Percentiles rank a stretch among this genome's conserved stretches.
Evolutionary conservation across 495 filamentous ascomycete species (phyloP).

Genomic region (Penicillium bovifimosum): DNA sequence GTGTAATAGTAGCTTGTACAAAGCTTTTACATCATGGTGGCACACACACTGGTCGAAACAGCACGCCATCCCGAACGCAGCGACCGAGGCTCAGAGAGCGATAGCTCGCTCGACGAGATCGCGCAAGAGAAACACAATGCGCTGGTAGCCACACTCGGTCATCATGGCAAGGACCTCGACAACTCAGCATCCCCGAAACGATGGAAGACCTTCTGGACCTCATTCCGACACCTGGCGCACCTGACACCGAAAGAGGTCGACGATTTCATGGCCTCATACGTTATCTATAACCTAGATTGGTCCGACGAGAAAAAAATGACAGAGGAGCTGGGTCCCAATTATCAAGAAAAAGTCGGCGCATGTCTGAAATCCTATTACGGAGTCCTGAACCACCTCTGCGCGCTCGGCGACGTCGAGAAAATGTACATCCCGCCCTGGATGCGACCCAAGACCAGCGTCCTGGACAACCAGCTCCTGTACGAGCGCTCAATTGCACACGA

Average conservation of each 20-base stretch:
- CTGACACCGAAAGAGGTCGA: constrained; percentile 55
- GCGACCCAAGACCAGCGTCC: constrained; percentile 50
- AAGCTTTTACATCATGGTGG: constrained; percentile 15
- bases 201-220: constrained; percentile 48
- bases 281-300: constrained; percentile 64
- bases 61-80: constrained; percentile 20
- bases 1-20: constrained; percentile 1
- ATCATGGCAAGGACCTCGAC: constrained; percentile 30
- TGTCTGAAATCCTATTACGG: constrained; percentile 58
- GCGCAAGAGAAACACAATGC: constrained; percentile 35
- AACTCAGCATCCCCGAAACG: constrained; percentile 49
- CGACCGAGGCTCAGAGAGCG: constrained; percentile 38
- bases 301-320: constrained; percentile 53
- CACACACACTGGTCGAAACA: constrained; percentile 18
- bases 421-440: constrained; percentile 64
- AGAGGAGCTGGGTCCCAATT: constrained; percentile 50
- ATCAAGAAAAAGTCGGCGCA: constrained; percentile 54
- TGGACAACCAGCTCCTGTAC: constrained; percentile 52
- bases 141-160: constrained; percentile 15
- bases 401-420: constrained; percentile 62
- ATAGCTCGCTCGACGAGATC: constrained; percentile 38
- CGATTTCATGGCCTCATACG: constrained; percentile 61
- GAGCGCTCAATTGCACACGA: constrained; percentile 52
- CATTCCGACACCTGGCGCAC: constrained; percentile 52
- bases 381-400: constrained; percentile 60